Evolutionary conservation across 768 basidiomycete genomes (phyloP).

Genomic region (Tylopilus intermedius): DNA sequence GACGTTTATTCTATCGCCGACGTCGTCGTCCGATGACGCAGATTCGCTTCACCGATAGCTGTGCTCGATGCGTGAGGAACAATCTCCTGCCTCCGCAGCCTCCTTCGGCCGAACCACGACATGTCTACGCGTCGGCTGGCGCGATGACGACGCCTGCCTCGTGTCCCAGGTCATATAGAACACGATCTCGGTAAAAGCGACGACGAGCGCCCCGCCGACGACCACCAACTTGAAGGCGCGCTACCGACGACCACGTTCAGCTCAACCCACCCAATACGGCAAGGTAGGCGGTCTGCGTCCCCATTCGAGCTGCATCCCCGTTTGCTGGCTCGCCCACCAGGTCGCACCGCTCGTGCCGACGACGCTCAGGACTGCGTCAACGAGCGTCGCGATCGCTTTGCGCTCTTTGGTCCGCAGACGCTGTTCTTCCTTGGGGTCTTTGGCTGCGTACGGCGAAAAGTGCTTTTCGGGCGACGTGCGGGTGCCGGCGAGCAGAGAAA

Average conservation of each 20-base stretch:
- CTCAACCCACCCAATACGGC: background rate
- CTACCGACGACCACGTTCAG: slow-evolving; percentile 28
- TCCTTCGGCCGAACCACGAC: slow-evolving; percentile 5
- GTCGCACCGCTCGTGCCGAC: slow-evolving; percentile 59
- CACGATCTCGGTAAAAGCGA: slow-evolving; percentile 64
- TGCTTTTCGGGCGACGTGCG: slow-evolving; percentile 73
- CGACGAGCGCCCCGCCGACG: slow-evolving; percentile 54
- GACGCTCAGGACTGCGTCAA: slow-evolving; percentile 71
- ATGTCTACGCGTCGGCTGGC: slow-evolving; percentile 6
- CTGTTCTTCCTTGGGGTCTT: slow-evolving; percentile 44
- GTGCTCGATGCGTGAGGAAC: slow-evolving; percentile 19
- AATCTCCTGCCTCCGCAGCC: slow-evolving; percentile 5
- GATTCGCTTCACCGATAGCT: slow-evolving; percentile 8
- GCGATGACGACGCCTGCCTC: slow-evolving; percentile 29
- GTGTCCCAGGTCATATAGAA: slow-evolving; percentile 74
- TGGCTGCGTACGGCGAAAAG: slow-evolving; percentile 49
- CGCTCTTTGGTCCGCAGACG: slow-evolving; percentile 48
- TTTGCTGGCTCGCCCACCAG: slow-evolving; percentile 67
- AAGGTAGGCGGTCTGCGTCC: slow-evolving; percentile 37
- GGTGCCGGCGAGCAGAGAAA: slow-evolving; percentile 71
- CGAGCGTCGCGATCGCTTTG: slow-evolving; percentile 61
- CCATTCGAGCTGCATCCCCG: slow-evolving; percentile 71
- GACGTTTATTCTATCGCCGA: background rate
- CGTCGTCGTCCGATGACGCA: slow-evolving; percentile 20
- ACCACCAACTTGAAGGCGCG: slow-evolving; percentile 50